Base-by-base conservation (phyloP, 768 basidiomycete species). In the Vishniacozyma victoriae region DNA sequence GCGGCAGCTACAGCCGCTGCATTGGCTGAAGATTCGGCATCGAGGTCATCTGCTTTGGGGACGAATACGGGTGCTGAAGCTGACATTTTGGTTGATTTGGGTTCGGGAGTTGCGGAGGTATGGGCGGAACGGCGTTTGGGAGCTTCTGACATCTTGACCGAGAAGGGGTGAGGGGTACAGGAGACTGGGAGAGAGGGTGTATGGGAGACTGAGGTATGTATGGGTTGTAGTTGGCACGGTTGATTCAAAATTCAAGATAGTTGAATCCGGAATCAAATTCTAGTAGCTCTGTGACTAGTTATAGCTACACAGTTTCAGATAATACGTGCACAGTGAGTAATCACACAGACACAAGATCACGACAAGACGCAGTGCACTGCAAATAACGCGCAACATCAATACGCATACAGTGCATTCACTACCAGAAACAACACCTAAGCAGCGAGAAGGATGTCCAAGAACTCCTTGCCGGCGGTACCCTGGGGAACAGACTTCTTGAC, bases 391-490 rank as follows among this genome's bases (percentile, higher is more conserved):
- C 29, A 9, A 33, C 9, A 33, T 33, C 29, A 33, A 33, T 33
- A 33, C n/a, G 29, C n/a, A 33, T 33, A 9, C 9, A 33, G 29
- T 33, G 29, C 29, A 33, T 33, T 9, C 29, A 33, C 9, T n/a
- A 9, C 29, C n/a, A n/a, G 31, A 23, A 20, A 46, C 23, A 18
- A 6, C 41, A 37, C 51, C 86, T 77, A 95, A 72, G 88, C 84
- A 72, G 91, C 85, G 61, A 87, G 83, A 68, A 96, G 80, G 55
- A 78, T 87, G 50, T 78, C 77, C 71, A 89, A 77, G 87, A 93
- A 93, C 40, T 80, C 78, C 75, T 87, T 82, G 70, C 85, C 83
- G 52, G 89, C 76, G 31, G 51, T 76, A 74, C 74, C 83, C 83
- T 46, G 59, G 31, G 70, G 79, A 73, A 77, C 83, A 83, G 79